A percentile compares a stretch with the other conserved stretches of the same genome.
These are phyloP conservation scores for Zygosaccharomyces pseudobailii DNA, from an alignment of 1,139 yeast species.

Conservation along the genomic window DNA sequence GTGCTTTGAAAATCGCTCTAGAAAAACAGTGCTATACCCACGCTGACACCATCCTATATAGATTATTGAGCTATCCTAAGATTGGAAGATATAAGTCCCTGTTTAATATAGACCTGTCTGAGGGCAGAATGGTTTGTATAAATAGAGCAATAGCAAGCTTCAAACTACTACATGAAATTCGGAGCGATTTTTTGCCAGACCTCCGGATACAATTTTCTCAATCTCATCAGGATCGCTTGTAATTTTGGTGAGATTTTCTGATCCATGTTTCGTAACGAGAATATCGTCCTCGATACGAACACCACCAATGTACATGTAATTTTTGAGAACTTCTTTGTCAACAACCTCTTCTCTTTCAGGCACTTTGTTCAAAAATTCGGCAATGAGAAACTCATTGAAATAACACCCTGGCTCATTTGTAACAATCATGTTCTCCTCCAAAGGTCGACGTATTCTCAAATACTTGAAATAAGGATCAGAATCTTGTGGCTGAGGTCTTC, in stretches of 20 bases:
- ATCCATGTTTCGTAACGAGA: conserved; percentile 68
- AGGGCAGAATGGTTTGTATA: too few relatives aligned
- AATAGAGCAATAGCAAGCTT: neutral
- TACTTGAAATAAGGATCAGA: conserved; percentile 69
- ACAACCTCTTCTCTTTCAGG: conserved; percentile 57
- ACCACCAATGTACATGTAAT: conserved; percentile 88
- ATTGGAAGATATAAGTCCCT: too few relatives aligned
- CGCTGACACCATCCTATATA: too few relatives aligned
- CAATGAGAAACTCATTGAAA: conserved; percentile 76
- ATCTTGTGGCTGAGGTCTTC: conserved; percentile 78
- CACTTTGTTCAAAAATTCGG: conserved; percentile 52
- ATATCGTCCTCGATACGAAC: conserved; percentile 95
- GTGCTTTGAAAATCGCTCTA: too few relatives aligned
- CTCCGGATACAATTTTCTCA: conserved; percentile 65
- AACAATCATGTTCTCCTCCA: conserved; percentile 75
- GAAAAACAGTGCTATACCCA: too few relatives aligned
- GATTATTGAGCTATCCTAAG: too few relatives aligned
- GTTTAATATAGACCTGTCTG: too few relatives aligned
- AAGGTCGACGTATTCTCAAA: conserved; percentile 71
- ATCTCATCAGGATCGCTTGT: conserved; percentile 85
- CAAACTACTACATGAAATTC: conserved; percentile 49
- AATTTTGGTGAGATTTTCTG: conserved; percentile 72
- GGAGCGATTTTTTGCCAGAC: conserved; percentile 56
- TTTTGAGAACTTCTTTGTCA: conserved; percentile 58
- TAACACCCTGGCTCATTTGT: conserved; percentile 96